Conservation (phyloP, 768 basidiomycete genomes). For the Agrocybe praecox region DNA sequence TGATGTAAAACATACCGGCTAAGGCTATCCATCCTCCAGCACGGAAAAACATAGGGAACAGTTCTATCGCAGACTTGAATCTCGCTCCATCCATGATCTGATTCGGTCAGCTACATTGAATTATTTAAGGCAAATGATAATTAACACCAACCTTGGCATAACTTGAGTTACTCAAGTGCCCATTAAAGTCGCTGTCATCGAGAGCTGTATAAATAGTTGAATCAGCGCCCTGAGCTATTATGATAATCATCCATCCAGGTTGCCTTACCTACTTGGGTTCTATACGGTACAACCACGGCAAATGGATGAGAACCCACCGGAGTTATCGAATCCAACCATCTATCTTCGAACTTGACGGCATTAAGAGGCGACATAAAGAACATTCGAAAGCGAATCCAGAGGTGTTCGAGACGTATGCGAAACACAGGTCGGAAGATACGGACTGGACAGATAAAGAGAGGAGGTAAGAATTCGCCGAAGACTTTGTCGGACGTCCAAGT, state of each 20-base stretch:
- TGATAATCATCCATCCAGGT: neutral
- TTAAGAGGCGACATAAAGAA: conserved; percentile 36
- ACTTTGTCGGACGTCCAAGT: too few species aligned
- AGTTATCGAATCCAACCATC: conserved; percentile 49
- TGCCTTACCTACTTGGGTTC: conserved; percentile 58
- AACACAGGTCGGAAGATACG: conserved; percentile 56
- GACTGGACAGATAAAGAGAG: conserved; percentile 27
- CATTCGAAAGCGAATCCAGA: conserved; percentile 33
- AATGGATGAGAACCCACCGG: conserved; percentile 64
- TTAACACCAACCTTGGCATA: conserved; percentile 63
- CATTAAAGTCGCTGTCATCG: conserved; percentile 75
- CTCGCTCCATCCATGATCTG: conserved; percentile 50
- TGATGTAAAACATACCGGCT: conserved; percentile 40
- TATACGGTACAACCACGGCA: conserved; percentile 39
- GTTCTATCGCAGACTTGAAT: conserved; percentile 45
- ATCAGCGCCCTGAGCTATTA: neutral
- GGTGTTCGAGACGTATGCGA: conserved; percentile 31
- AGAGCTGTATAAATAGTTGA: conserved; percentile 39
- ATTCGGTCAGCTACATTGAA: too few species aligned
- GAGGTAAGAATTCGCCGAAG: neutral
- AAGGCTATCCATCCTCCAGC: conserved; percentile 66
- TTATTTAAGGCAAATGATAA: neutral
- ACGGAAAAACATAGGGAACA: conserved; percentile 60
- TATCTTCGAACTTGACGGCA: conserved; percentile 33
- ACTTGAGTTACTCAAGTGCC: conserved; percentile 80